Conservation (phyloP, 345 rosid genomes). For the Linum lewisii region DNA sequence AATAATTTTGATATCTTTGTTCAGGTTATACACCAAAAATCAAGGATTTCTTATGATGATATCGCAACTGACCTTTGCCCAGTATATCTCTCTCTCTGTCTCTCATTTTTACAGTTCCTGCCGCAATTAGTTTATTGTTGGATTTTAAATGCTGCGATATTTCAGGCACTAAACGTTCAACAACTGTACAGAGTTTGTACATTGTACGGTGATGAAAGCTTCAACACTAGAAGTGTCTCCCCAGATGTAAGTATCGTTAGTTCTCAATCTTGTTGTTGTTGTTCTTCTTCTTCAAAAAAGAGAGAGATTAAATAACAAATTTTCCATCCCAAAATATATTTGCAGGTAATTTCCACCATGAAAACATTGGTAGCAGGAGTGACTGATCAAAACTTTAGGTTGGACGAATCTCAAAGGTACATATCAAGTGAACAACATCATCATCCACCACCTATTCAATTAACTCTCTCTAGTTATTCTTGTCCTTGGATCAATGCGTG, state of each 20-base stretch:
- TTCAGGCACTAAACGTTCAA: constrained; percentile 17
- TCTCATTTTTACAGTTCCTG: not conserved
- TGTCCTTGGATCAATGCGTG: not conserved
- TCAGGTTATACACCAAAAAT: constrained; percentile 26
- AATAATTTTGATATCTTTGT: not conserved
- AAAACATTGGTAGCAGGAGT: not conserved
- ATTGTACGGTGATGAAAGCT: constrained; percentile 18
- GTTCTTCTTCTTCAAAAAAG: not conserved
- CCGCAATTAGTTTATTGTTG: not conserved
- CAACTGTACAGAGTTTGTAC: constrained; percentile 20
- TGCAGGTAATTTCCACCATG: constrained; percentile 4
- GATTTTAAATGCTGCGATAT: not conserved
- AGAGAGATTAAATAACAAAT: too few relatives aligned
- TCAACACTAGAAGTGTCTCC: constrained; percentile 18
- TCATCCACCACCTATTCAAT: not conserved
- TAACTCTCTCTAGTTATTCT: too few relatives aligned
- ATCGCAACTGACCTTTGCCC: constrained; percentile 24
- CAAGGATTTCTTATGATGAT: constrained; percentile 18
- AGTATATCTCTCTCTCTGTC: constrained; percentile 11
- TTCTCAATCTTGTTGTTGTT: not conserved
- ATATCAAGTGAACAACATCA: not conserved
- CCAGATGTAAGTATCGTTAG: constrained; percentile 15
- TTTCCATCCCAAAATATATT: not conserved
- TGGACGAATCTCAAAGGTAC: not conserved
- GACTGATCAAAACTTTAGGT: not conserved